Evolutionary conservation across 2,329 filamentous ascomycete species (phyloP).

Genomic region (Ascochyta pisi): DNA sequence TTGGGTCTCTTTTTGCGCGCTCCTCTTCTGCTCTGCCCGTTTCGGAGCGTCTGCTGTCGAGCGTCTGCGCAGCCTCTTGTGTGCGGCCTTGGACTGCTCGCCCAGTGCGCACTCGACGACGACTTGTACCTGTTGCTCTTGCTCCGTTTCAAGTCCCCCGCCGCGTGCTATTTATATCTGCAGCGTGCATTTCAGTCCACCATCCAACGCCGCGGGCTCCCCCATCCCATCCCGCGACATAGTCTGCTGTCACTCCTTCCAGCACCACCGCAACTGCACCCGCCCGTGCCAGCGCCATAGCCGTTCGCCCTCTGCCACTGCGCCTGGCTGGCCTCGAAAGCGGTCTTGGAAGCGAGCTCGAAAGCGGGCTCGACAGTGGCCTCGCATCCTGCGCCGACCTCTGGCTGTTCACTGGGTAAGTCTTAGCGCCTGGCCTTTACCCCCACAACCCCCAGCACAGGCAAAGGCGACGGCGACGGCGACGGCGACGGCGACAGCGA

Average conservation of each 20-base stretch:
- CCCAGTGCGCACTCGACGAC: background rate
- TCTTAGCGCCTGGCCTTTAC: constrained; percentile 44
- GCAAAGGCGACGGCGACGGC: background rate
- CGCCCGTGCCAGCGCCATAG: constrained; percentile 11
- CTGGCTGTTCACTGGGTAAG: constrained; percentile 44
- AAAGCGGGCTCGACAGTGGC: constrained; percentile 9
- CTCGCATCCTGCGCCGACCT: constrained; percentile 24
- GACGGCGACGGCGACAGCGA: too few relatives aligned
- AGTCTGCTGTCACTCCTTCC: constrained; percentile 7
- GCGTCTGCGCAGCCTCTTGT: background rate
- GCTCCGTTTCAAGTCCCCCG: constrained; percentile 13
- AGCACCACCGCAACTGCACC: constrained; percentile 19
- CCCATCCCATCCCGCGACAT: background rate
- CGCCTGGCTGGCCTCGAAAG: constrained; percentile 18
- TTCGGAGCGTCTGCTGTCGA: background rate
- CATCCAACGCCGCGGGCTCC: constrained; percentile 24
- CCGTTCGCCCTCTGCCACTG: constrained; percentile 12
- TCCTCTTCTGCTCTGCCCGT: background rate
- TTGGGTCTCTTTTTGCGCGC: constrained; percentile 1
- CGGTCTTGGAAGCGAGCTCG: background rate
- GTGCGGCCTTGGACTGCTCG: constrained; percentile 12
- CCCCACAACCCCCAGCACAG: constrained; percentile 38
- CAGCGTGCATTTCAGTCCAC: constrained; percentile 17
- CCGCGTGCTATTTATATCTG: constrained; percentile 17
- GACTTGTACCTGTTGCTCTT: background rate